Evolutionary conservation across 169 alveolate genomes (phyloP), one percentile per base, ranked within the genome.

Genomic region (Plasmodium inui): DNA sequence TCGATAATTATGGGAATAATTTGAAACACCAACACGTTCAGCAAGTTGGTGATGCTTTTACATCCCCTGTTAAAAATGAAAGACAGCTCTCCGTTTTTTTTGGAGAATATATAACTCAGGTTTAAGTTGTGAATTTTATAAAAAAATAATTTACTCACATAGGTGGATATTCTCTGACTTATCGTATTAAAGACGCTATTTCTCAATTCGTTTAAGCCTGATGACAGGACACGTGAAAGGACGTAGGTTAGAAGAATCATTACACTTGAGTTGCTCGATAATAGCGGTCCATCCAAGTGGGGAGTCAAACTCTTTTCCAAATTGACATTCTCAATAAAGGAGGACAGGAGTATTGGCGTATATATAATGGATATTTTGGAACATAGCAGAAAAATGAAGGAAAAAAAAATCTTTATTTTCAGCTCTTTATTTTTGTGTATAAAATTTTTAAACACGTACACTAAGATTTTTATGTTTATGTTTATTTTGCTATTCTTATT

Each of bases 1-100:
- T 97, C 98, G 50, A 97, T 95, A 22, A 96, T 93, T 9, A 97
- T 96, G 37, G 98, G 98, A 10, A 94, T 95, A 9, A 95, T 93
- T 92, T 96, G 98, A 93, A 96, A 96, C 5, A 96, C 98, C n/a
- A 94, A 74, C 53, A 95, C 96, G 72, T 96, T 72, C 44, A 96
- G 92, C 28, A 96, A 88, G 82, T 96, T 96, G 19, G 98, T 95
- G 28, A 96, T 95, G 61, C 97, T 96, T 83, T 95, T 96, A 46
- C 96, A 94, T 57, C 98, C 98, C 67, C 98, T 89, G 30, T 94
- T 91, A 82, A 96, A 96, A 44, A 96, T 84, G 34, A 92, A 86
- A 12, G 98, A 95, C 19, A 96, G 78, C 71, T 96, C 98, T 6
- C 98, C 98, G 32, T 96, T 94, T 92, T 96, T 96, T 41, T 96